Evolutionary conservation across 768 basidiomycete species (phyloP).

Genomic region (Boletus vermiculosoides): DNA sequence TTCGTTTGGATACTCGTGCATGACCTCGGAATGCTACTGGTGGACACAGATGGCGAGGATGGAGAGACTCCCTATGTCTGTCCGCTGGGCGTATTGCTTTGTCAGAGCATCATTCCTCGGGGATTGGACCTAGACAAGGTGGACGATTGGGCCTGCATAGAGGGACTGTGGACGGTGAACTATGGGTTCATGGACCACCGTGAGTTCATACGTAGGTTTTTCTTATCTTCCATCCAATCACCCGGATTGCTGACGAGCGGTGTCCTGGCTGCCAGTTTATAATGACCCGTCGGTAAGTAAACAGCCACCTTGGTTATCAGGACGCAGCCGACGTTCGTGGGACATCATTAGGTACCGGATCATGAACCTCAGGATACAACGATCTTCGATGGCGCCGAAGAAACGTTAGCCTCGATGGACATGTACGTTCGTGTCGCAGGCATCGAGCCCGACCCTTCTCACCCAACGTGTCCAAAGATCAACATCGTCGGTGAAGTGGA

Average conservation of each 20-base stretch:
- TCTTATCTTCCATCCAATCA: background rate
- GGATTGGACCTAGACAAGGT: conserved; percentile 35
- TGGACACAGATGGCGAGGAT: conserved; percentile 38
- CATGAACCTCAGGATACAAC: conserved; percentile 38
- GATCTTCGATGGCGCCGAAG: conserved; percentile 51
- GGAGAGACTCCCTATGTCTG: conserved; percentile 35
- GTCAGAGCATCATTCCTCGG: conserved; percentile 48
- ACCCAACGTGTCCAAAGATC: conserved; percentile 53
- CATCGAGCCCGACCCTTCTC: conserved; percentile 43
- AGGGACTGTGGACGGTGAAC: conserved; percentile 59
- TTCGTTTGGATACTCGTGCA: conserved; percentile 58
- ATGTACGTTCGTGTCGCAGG: conserved; percentile 45
- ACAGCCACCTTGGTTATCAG: background rate
- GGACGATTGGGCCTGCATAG: conserved; percentile 40
- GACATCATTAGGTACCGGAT: conserved; percentile 25
- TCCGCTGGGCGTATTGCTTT: conserved; percentile 50
- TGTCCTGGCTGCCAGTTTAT: conserved; percentile 37
- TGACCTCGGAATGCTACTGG: conserved; percentile 51
- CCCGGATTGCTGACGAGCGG: conserved; percentile 5
- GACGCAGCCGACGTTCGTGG: conserved; percentile 1
- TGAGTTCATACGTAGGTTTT: conserved; percentile 55
- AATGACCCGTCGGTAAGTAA: conserved; percentile 41
- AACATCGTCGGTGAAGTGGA: conserved; percentile 52
- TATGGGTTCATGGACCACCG: conserved; percentile 71
- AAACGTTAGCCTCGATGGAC: conserved; percentile 50